Evolutionary conservation across 495 filamentous ascomycete species (phyloP).

Genomic region (Thermothielavioides terrestris): DNA sequence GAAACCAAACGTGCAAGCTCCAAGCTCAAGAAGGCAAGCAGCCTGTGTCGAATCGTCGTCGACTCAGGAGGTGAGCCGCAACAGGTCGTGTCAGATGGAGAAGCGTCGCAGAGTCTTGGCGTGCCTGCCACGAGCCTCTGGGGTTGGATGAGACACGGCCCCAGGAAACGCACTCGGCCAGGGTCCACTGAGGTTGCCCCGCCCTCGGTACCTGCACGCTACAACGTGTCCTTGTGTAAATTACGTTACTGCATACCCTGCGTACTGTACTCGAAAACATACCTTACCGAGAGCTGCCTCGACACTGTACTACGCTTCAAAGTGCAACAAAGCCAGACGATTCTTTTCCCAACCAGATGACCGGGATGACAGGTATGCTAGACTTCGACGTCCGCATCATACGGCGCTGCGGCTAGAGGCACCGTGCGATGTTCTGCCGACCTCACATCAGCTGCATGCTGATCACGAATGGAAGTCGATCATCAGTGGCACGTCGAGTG

Average conservation of each 20-base stretch:
- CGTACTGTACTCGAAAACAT: too few species aligned
- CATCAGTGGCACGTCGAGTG: too few species aligned
- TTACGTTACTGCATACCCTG: neutral
- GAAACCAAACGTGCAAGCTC: neutral
- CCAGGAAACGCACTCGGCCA: neutral
- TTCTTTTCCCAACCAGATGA: too few species aligned
- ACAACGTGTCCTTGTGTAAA: conserved; percentile 8
- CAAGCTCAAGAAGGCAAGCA: neutral
- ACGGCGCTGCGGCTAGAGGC: too few species aligned
- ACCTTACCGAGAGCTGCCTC: too few species aligned
- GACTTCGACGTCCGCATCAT: too few species aligned
- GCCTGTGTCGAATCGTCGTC: neutral
- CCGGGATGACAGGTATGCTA: too few species aligned
- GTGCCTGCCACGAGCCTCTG: neutral
- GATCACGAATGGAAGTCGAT: too few species aligned
- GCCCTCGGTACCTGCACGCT: conserved; percentile 2
- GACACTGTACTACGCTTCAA: too few species aligned
- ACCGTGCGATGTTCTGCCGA: too few species aligned
- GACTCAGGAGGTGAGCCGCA: conserved; percentile 7
- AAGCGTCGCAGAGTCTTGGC: conserved; percentile 6
- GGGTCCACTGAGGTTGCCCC: conserved; percentile 5
- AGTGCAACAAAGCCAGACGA: too few species aligned
- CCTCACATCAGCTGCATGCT: too few species aligned
- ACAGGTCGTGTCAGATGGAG: conserved; percentile 9
- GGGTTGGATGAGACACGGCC: conserved; percentile 3